A percentile compares a stretch with the other conserved stretches of the same genome.
These are phyloP conservation scores for Cutaneotrichosporon curvatum DNA, from an alignment of 1,284 basidiomycete genomes.

Conservation along the genomic window DNA sequence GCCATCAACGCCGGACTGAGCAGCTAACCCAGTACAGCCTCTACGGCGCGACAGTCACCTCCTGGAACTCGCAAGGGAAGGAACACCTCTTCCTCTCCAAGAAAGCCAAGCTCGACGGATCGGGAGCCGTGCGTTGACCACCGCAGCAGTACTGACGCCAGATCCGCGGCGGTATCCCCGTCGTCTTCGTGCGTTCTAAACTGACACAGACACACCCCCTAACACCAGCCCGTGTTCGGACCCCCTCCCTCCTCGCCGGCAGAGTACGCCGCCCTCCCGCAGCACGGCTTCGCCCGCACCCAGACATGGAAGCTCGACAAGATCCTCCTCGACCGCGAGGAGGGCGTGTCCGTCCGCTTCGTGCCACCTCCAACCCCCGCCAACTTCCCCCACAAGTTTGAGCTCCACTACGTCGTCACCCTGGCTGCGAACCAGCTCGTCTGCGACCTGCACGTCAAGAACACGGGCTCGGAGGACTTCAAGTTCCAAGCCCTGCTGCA, in stretches of 20 bases:
- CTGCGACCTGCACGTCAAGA: slow-evolving; percentile 71
- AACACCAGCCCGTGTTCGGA: slow-evolving; percentile 67
- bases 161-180: slow-evolving; percentile 73
- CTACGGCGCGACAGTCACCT: slow-evolving; percentile 65
- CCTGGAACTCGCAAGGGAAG: slow-evolving; percentile 47
- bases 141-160: slow-evolving; percentile 2
- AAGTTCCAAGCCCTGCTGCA: slow-evolving; percentile 83
- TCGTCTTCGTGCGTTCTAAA: slow-evolving; percentile 54
- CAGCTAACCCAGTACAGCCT: slow-evolving; percentile 45
- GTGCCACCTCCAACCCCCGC: slow-evolving; percentile 56
- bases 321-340: slow-evolving; percentile 61
- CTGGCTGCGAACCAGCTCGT: slow-evolving; percentile 64
- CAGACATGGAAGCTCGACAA: slow-evolving; percentile 61
- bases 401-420: slow-evolving; percentile 69
- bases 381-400: slow-evolving; percentile 58
- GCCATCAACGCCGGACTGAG: not conserved
- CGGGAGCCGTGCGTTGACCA: slow-evolving; percentile 51
- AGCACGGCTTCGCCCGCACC: slow-evolving; percentile 80
- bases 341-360: slow-evolving; percentile 64
- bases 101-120: slow-evolving; percentile 68
- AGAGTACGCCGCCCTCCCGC: slow-evolving; percentile 59
- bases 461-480: slow-evolving; percentile 50
- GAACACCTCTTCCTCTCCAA: slow-evolving; percentile 75
- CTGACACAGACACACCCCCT: not conserved
- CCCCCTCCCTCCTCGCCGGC: slow-evolving; percentile 51